Base-by-base conservation (phyloP, 2,329 filamentous ascomycete species). In the Xylariaceae sp. region DNA sequence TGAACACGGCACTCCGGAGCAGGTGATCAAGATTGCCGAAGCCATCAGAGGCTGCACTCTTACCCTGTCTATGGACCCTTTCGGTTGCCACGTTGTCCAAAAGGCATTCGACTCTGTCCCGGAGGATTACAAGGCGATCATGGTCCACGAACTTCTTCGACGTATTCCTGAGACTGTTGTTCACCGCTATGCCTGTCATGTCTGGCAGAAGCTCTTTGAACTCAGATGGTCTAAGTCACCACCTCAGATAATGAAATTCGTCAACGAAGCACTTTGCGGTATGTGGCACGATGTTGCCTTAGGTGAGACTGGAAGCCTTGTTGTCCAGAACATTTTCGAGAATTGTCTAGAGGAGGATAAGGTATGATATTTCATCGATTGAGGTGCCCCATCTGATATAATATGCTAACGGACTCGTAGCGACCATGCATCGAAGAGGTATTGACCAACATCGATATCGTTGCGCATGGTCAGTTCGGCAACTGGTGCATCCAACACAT, bases 401-500 rank as follows among this genome's bases (percentile, higher is more conserved):
- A 48, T 53, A 30, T 57, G 50, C 56, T 65, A 65, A 68, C 64
- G 55, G 53, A 37, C 53, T 57, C 64, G n/a, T 66, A 96, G 92
- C 92, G 95, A 61, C 92, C 92, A 51, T 97, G 94, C 71, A 96
- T 99, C 71, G 92, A 96, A 73, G 94, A 99, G 74, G 94, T 99
- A 45, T 84, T 99, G 58, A 85, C 84, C 62, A 97, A 94, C 73
- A 96, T 99, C 68, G 92, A 99, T 75, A 89, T 96, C 63, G 92
- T 99, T 70, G 90, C 94, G 60, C 93, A 97, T 73, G 94, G 94
- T 30, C 94, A 99, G 73, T 99, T 99, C 72, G 94, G 94, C 58
- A 99, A 99, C 74, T 99, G 94, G 94, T 99, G 94, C 78, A 97
- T 99, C 70, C 94, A 99, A 77, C 94, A 99, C 76, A 92, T 99